Evolutionary conservation across 2,329 filamentous ascomycete species (phyloP).

Genomic region (Pseudocercospora musae): DNA sequence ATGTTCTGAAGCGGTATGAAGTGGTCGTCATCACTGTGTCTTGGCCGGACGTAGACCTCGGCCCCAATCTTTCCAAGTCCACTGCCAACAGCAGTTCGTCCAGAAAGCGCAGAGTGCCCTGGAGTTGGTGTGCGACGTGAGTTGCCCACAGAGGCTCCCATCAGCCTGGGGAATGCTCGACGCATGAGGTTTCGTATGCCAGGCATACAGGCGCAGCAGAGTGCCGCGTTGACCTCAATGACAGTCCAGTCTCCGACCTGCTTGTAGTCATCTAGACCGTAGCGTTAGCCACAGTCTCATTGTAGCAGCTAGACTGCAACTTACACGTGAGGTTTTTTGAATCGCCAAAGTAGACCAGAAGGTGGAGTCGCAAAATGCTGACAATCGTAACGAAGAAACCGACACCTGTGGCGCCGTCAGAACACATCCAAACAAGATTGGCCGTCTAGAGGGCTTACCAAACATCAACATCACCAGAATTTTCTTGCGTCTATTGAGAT

Average conservation of each 20-base stretch:
- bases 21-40: conserved; percentile 18
- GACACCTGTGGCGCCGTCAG: conserved; percentile 10
- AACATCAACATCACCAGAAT: conserved; percentile 22
- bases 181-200: conserved; percentile 21
- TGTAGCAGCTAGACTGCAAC: background rate
- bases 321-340: conserved; percentile 17
- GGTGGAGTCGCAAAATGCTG: conserved; percentile 16
- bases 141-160: conserved; percentile 8
- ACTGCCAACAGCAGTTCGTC: conserved; percentile 15
- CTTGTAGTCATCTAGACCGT: conserved; percentile 19
- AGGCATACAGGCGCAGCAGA: conserved; percentile 23
- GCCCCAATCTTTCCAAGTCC: conserved; percentile 11
- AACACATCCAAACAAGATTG: background rate
- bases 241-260: conserved; percentile 20
- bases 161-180: conserved; percentile 14
- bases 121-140: conserved; percentile 2
- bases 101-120: conserved; percentile 9
- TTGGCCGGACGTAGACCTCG: conserved; percentile 12
- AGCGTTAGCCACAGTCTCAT: background rate
- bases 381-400: conserved; percentile 21
- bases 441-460: background rate
- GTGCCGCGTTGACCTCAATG: conserved; percentile 18
- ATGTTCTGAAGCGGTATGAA: conserved; percentile 45
- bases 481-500: conserved; percentile 20
- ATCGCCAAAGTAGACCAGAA: conserved; percentile 17